Evolutionary conservation across 768 basidiomycete genomes (phyloP), one percentile per base, ranked within the genome.

Genomic region (Pleurotus tuoliensis): DNA sequence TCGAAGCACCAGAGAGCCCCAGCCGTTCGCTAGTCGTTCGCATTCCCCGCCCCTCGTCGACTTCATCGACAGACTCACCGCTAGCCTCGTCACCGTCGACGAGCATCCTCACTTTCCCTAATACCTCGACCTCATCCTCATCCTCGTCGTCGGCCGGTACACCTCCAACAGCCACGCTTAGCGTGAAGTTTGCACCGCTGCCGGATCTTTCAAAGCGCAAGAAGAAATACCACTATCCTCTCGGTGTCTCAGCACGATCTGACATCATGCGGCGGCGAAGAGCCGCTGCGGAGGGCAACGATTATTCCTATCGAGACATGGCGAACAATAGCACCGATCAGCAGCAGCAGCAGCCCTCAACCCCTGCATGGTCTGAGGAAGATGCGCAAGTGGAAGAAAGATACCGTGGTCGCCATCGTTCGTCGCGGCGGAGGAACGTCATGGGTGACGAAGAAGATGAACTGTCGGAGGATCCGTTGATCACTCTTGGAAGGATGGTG

Each of bases 51-150:
- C 83, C 56, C 82, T 90, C 63, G 76, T 77, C 39, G 76, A 90
- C 51, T 87, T 89, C 74, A 75, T 81, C 62, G 84, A 86, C 68
- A 71, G 75, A 44, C 82, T 89, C 66, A 87, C 86, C 7, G 71
- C 78, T 34, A 73, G 79, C 1, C 87, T 88, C 67, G 62, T 88
- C 61, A 1, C 51, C 51, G 24, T 40, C 51, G 18, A 53, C 39
- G 37, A 53, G 51, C 51, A 53, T 53, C 16, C 39, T 53, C 15
- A 37, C 34, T 13, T 41, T 53, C 34, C 51, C 51, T 39, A 43
- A 41, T 15, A 39, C 37, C 51, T 16, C 13, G 15, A 12, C 37
- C 39, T 40, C 51, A 38, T 53, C 51, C 39, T 50, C 47, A 9
- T 56, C 41, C 30, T 45, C 38, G 30, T 54, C 47, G 11, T 63